These are phyloP conservation scores for Brassica balearica DNA, from an alignment of 441 rosid species.

Conservation along the genomic window DNA sequence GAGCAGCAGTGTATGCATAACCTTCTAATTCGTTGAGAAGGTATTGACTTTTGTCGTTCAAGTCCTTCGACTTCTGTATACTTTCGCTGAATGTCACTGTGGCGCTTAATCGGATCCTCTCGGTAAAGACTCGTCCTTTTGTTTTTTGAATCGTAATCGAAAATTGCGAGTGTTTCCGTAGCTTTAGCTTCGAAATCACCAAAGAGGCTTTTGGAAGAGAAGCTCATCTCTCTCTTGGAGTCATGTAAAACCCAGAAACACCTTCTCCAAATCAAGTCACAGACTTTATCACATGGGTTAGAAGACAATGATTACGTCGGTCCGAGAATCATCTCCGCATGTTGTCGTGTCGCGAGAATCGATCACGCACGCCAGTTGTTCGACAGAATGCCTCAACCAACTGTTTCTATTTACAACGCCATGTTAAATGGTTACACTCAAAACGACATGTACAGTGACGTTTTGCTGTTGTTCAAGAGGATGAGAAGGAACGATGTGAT, in stretches of 20 bases:
- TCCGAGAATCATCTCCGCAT: constrained; percentile 54
- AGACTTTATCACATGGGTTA: constrained; percentile 50
- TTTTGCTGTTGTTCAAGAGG: constrained; percentile 49
- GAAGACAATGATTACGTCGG: constrained; percentile 48
- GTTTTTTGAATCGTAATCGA: constrained; percentile 16
- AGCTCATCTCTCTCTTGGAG: constrained; percentile 54
- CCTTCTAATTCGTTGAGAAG: neutral
- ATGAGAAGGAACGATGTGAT: constrained; percentile 51
- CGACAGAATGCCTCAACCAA: constrained; percentile 58
- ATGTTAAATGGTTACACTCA: constrained; percentile 61
- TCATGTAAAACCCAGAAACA: constrained; percentile 62
- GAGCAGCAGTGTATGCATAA: neutral
- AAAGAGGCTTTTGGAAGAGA: constrained; percentile 54
- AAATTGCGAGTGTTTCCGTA: constrained; percentile 49
- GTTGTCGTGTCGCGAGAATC: constrained; percentile 39
- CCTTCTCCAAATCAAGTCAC: constrained; percentile 64
- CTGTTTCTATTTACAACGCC: constrained; percentile 59
- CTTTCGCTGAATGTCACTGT: neutral
- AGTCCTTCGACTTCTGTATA: neutral
- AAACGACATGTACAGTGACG: constrained; percentile 45
- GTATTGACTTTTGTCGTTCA: constrained; percentile 17
- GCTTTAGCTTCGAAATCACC: constrained; percentile 42
- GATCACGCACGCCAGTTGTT: constrained; percentile 63
- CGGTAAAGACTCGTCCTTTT: constrained; percentile 8
- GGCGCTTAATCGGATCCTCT: constrained; percentile 22